Percentiles rank a stretch among this genome's conserved stretches.
Conservation (phyloP, 768 basidiomycete species). For the Polyporus arcularius region DNA sequence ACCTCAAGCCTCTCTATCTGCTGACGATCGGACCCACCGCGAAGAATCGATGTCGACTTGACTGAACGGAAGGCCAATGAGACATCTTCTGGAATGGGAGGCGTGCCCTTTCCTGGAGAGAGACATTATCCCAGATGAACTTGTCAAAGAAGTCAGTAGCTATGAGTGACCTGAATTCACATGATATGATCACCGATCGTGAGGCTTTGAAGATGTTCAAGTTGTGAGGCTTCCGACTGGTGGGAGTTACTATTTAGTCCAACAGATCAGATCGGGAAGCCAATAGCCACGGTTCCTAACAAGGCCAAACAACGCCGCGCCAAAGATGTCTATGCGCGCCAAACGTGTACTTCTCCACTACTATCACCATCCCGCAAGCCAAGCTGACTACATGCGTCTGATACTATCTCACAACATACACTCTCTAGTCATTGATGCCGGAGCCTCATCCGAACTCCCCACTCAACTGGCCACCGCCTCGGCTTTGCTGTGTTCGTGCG, state of each 20-base stretch:
- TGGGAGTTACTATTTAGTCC: neutral
- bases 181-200: neutral
- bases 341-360: neutral
- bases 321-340: neutral
- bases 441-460: too few relatives aligned
- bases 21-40: slow-evolving; percentile 45
- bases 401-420: too few relatives aligned
- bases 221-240: neutral
- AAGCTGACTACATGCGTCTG: too few relatives aligned
- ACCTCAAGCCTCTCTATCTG: neutral
- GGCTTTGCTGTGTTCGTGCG: too few relatives aligned
- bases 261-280: slow-evolving; percentile 14
- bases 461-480: too few relatives aligned
- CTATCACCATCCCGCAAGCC: too few relatives aligned
- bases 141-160: neutral
- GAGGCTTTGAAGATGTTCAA: neutral
- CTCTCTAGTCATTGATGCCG: too few relatives aligned
- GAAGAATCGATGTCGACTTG: slow-evolving; percentile 73
- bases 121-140: slow-evolving; percentile 12
- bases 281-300: slow-evolving; percentile 7
- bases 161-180: too few relatives aligned
- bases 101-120: slow-evolving; percentile 46
- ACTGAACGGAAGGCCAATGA: slow-evolving; percentile 68
- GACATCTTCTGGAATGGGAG: slow-evolving; percentile 65
- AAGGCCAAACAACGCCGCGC: neutral